Evolutionary conservation across 2,329 filamentous ascomycete species (phyloP).

Genomic region (Hypoxylon sp.): DNA sequence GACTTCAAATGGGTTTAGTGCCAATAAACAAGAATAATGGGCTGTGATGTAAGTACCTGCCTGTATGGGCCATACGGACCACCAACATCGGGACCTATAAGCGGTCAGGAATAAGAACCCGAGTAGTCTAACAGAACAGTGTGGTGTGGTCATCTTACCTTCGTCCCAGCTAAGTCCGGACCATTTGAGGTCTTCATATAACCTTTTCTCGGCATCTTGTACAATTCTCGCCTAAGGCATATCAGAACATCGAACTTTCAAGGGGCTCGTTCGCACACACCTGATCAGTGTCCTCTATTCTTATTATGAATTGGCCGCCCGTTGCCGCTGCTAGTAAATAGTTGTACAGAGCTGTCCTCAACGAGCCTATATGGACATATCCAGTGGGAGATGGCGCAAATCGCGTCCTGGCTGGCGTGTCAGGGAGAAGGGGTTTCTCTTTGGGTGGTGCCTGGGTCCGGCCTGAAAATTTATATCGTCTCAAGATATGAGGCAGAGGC

Average conservation of each 20-base stretch:
- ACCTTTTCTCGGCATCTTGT: conserved; percentile 78
- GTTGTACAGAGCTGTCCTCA: conserved; percentile 95
- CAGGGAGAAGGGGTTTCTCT: conserved; percentile 58
- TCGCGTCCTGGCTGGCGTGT: conserved; percentile 77
- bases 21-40: neutral
- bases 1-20: conserved; percentile 66
- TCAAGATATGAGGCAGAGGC: conserved; percentile 38
- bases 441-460: conserved; percentile 40
- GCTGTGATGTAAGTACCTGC: conserved; percentile 67
- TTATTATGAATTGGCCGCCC: conserved; percentile 88
- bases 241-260: conserved; percentile 23
- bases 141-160: conserved; percentile 64
- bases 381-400: conserved; percentile 98
- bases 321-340: conserved; percentile 91
- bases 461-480: conserved; percentile 48
- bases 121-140: neutral
- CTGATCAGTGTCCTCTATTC: conserved; percentile 96
- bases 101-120: conserved; percentile 29
- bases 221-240: conserved; percentile 79
- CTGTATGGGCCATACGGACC: conserved; percentile 88
- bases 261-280: conserved; percentile 60
- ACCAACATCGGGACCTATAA: conserved; percentile 79
- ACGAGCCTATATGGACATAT: conserved; percentile 89
- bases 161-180: conserved; percentile 94
- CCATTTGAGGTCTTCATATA: conserved; percentile 88